Evolutionary conservation across 495 filamentous ascomycete species (phyloP).

Genomic region (Hypoxylon fuscum): DNA sequence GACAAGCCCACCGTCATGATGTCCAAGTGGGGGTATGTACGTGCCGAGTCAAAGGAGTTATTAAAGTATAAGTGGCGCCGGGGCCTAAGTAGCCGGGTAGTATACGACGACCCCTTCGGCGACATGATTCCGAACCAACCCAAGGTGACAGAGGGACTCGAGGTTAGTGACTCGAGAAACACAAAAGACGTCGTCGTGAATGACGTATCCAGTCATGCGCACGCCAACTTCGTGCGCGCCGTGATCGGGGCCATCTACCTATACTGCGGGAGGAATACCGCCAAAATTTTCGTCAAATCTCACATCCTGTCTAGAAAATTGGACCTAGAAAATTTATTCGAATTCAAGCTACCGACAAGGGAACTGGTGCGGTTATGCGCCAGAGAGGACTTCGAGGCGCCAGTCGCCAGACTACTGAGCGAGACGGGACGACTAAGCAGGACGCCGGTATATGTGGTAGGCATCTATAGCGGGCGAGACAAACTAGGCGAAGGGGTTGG

Average conservation of each 20-base stretch:
- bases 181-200: constrained; percentile 27
- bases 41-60: constrained; percentile 48
- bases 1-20: constrained; percentile 65
- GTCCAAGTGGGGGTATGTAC: constrained; percentile 51
- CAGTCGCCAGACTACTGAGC: constrained; percentile 83
- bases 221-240: constrained; percentile 77
- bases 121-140: constrained; percentile 53
- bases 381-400: constrained; percentile 86
- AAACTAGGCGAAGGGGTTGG: constrained; percentile 89
- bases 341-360: constrained; percentile 80
- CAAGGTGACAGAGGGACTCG: constrained; percentile 12
- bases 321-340: constrained; percentile 77
- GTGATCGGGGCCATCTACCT: constrained; percentile 85
- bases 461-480: constrained; percentile 87
- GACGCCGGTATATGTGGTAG: constrained; percentile 92
- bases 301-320: constrained; percentile 86
- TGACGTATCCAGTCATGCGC: constrained; percentile 45
- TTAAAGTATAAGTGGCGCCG: constrained; percentile 68
- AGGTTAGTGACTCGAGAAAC: constrained; percentile 39
- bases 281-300: constrained; percentile 80
- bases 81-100: constrained; percentile 72
- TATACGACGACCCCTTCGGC: constrained; percentile 85
- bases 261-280: constrained; percentile 73
- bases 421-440: constrained; percentile 87
- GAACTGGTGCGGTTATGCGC: constrained; percentile 83